Base-by-base conservation (phyloP, 2,329 filamentous ascomycete species). In the Cladosporium colombiae region DNA sequence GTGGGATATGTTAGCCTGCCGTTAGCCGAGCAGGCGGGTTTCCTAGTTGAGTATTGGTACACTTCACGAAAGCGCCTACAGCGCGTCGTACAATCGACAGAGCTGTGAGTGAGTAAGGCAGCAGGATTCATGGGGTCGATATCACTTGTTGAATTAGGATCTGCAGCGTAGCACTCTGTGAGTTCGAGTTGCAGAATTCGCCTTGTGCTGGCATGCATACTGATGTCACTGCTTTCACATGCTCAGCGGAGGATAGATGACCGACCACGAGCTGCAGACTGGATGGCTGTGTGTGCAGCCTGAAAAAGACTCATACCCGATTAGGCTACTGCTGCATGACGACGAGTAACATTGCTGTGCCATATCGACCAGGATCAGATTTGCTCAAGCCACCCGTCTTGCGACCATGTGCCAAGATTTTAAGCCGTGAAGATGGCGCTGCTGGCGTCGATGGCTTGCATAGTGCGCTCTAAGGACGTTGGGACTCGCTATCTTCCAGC, bases 371-470 rank as follows among this genome's bases (percentile, higher is more conserved):
- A 55, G 27, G 29, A 55, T 14, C 27, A 33, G 27, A 31, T 55
- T 11, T 23, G 29, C 29, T n/a, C 27, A 33, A 55, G 52, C 52
- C 52, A 55, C 52, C 27, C 18, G 29, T 1, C 27, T 6, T 18
- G 27, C 52, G 7, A 33, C 27, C 14, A 55, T 11, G 29, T 46
- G 56, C 56, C 56, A 59, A 59, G 56, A 16, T 40, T 29, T 21
- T 13, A 18, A n/a, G 23, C 35, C 21, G 56, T 59, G 56, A 59
- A 59, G 56, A 58, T 25, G 55, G 31, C 29, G 21, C 29, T 13
- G 50, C 50, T 18, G 16, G 8, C 52, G 25, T 25, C 37, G 56
- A 59, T 59, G 56, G 56, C 37, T 25, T 59, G 35, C 56, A 59
- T 59, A 37, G 33, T 27, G 37, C 35, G 21, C 23, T 18, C 33